Evolutionary conservation across 805 yeast species (phyloP).

Genomic region (Kluyveromyces siamensis): DNA sequence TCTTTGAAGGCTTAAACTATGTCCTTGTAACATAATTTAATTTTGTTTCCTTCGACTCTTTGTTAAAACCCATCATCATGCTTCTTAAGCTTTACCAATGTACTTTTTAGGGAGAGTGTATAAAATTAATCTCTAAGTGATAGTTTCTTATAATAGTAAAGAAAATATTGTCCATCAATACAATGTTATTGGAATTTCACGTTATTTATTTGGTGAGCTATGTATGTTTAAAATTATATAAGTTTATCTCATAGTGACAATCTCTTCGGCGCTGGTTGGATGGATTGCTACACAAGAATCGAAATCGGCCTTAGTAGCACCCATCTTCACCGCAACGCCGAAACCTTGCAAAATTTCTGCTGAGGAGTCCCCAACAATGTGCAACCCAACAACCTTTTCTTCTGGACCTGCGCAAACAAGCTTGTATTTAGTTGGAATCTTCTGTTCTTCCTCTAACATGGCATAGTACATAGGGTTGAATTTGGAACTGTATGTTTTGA

Average conservation of each 20-base stretch:
- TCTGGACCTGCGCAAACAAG: conserved; percentile 67
- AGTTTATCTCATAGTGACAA: conserved; percentile 54
- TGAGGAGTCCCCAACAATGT: conserved; percentile 82
- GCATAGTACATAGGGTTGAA: conserved; percentile 93
- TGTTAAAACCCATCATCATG: conserved; percentile 1
- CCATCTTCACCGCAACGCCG: conserved; percentile 98
- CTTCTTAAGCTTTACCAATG: conserved; percentile 3
- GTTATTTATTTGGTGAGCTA: neutral
- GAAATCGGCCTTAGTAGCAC: conserved; percentile 94
- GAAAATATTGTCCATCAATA: conserved; percentile 7
- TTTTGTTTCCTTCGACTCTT: neutral
- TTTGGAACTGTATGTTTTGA: conserved; percentile 73
- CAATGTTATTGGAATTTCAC: neutral
- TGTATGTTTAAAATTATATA: neutral
- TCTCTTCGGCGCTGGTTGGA: conserved; percentile 97
- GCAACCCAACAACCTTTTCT: conserved; percentile 93
- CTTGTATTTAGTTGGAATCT: conserved; percentile 84
- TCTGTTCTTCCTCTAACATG: conserved; percentile 53
- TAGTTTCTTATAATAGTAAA: conserved; percentile 8
- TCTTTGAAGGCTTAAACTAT: conserved; percentile 76
- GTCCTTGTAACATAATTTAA: neutral
- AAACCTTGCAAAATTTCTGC: conserved; percentile 96
- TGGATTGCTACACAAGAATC: conserved; percentile 97
- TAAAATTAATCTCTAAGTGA: conserved; percentile 5
- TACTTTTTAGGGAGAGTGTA: conserved; percentile 11